These are phyloP conservation scores for Salix koriyanagi DNA, from an alignment of 345 rosid species.

Conservation along the genomic window DNA sequence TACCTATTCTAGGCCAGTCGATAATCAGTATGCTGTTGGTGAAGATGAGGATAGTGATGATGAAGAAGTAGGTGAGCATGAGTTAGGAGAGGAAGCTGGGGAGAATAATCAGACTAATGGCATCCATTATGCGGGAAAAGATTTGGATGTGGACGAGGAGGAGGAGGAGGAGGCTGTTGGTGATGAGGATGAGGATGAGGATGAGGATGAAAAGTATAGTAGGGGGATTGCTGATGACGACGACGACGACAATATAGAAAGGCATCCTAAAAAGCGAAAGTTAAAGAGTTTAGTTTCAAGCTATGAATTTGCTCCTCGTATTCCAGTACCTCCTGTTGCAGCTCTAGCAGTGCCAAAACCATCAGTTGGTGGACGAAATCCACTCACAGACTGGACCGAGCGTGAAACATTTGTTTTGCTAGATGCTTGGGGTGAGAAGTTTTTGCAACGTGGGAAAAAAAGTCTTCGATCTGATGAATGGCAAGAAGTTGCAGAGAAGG, in stretches of 20 bases:
- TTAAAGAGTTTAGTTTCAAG: conserved; percentile 61
- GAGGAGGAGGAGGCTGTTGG: conserved; percentile 28
- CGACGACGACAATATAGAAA: conserved; percentile 29
- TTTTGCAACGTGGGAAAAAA: conserved; percentile 78
- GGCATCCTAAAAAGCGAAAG: conserved; percentile 72
- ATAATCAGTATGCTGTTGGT: conserved; percentile 31
- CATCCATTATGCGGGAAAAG: conserved; percentile 29
- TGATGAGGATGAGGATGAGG: conserved; percentile 25
- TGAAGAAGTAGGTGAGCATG: conserved; percentile 29
- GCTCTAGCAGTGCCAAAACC: conserved; percentile 32
- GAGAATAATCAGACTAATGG: conserved; percentile 39
- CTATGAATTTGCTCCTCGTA: conserved; percentile 83
- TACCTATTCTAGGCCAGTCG: conserved; percentile 29
- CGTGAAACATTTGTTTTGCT: conserved; percentile 74
- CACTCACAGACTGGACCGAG: conserved; percentile 82
- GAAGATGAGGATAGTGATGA: conserved; percentile 39
- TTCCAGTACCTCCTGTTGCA: conserved; percentile 33
- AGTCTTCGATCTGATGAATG: conserved; percentile 91
- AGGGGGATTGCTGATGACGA: not conserved
- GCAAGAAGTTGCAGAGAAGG: conserved; percentile 95
- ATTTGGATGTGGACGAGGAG: conserved; percentile 27
- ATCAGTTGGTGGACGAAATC: conserved; percentile 56
- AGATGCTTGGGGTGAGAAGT: conserved; percentile 91
- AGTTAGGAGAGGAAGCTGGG: conserved; percentile 39
- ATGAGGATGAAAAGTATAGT: conserved; percentile 24